phyloP scores from a whole-genome alignment of 2,329 filamentous ascomycete genomes.

The Lojkania enalia region DNA sequence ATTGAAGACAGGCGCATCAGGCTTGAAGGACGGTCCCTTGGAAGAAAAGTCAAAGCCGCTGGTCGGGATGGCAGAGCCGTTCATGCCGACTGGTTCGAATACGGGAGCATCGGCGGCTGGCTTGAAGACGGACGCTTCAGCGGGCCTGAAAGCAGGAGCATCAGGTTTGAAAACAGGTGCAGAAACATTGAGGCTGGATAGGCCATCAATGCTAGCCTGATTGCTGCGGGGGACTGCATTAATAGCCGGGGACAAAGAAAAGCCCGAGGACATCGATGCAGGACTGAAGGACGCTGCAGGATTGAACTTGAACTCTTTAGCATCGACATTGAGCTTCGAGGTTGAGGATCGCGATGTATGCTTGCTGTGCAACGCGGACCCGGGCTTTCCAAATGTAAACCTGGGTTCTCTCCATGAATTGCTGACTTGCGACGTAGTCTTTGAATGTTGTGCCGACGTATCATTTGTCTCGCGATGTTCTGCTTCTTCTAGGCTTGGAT shows the following conservation, averaged over 20 bases:
- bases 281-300: slow-evolving; percentile 57
- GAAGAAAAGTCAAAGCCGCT: slow-evolving; percentile 63
- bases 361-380: slow-evolving; percentile 47
- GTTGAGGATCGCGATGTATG: slow-evolving; percentile 71
- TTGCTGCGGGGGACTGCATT: slow-evolving; percentile 51
- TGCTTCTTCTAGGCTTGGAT: slow-evolving; percentile 43
- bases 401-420: slow-evolving; percentile 43
- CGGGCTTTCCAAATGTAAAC: slow-evolving; percentile 37
- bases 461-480: slow-evolving; percentile 25
- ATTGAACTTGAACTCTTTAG: slow-evolving; percentile 83
- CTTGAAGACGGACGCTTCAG: slow-evolving; percentile 66
- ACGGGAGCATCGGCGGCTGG: slow-evolving; percentile 63
- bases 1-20: slow-evolving; percentile 75
- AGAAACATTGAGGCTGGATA: slow-evolving; percentile 64
- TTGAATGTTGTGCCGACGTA: slow-evolving; percentile 38
- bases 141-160: slow-evolving; percentile 75
- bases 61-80: slow-evolving; percentile 23
- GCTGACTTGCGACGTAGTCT: slow-evolving; percentile 42
- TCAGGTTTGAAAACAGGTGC: slow-evolving; percentile 76
- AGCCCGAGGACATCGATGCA: slow-evolving; percentile 46
- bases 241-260: slow-evolving; percentile 46
- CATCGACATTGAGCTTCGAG: slow-evolving; percentile 84
- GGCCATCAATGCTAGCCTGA: slow-evolving; percentile 37
- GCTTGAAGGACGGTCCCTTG: slow-evolving; percentile 69
- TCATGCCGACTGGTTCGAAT: slow-evolving; percentile 54